Percentiles rank a stretch among this genome's conserved stretches.
Evolutionary conservation across 148 eudicot species (phyloP).

Genomic region (Camellia sinensis): DNA sequence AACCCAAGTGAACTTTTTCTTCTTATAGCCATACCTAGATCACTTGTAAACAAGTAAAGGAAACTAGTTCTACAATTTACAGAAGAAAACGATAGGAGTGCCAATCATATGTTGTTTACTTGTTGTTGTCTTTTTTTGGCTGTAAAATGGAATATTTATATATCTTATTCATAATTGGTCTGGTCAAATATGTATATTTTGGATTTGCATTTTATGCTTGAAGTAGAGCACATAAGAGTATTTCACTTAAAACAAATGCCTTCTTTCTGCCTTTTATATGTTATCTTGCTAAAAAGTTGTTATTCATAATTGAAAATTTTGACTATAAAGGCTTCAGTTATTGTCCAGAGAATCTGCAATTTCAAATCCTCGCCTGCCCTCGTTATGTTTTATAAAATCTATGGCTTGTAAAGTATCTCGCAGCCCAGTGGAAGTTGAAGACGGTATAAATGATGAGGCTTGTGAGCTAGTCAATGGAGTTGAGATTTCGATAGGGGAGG

Average conservation of each 20-base stretch:
- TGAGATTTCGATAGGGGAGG: slow-evolving; percentile 69
- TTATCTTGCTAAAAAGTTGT: not conserved
- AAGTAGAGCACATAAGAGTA: not conserved
- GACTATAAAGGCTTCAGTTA: slow-evolving; percentile 61
- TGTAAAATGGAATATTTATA: not conserved
- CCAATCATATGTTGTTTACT: not conserved
- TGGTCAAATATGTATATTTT: not conserved
- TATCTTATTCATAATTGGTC: not conserved
- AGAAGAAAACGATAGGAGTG: not conserved
- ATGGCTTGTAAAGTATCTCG: slow-evolving; percentile 21
- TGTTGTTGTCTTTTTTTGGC: not conserved
- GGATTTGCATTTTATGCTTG: not conserved
- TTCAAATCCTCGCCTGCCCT: slow-evolving; percentile 19
- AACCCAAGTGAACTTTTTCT: no score
- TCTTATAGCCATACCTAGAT: no score
- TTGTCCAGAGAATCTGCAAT: slow-evolving; percentile 54
- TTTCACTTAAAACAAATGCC: not conserved
- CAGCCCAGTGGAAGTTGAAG: slow-evolving; percentile 51
- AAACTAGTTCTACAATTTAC: not conserved
- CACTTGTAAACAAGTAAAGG: not conserved
- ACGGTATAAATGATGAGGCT: slow-evolving; percentile 53
- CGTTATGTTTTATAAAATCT: slow-evolving; percentile 15
- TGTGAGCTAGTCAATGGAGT: slow-evolving; percentile 90
- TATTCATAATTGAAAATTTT: slow-evolving; percentile 11
- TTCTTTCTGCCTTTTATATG: not conserved